phyloP scores from a whole-genome alignment of 768 basidiomycete species.

The Lactifluus echinatus region DNA sequence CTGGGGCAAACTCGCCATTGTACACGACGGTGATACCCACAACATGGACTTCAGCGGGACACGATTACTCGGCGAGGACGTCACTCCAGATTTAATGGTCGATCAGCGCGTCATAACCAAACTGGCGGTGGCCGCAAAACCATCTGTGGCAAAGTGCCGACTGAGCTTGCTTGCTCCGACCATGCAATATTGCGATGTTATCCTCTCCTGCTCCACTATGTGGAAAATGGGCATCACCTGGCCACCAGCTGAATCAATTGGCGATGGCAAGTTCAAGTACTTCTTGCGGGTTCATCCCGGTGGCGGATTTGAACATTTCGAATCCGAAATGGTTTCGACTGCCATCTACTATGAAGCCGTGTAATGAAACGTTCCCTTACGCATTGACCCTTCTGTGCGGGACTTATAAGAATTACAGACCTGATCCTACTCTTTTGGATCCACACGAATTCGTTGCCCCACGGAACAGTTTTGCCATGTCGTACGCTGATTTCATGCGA shows the following conservation, averaged over 20 bases:
- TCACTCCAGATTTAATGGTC: slow-evolving; percentile 59
- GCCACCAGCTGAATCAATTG: slow-evolving; percentile 63
- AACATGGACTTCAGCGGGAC: slow-evolving; percentile 79
- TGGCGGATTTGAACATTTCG: slow-evolving; percentile 81
- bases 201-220: slow-evolving; percentile 56
- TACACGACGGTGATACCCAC: slow-evolving; percentile 70
- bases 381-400: too few species aligned
- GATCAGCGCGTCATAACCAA: slow-evolving; percentile 73
- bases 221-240: slow-evolving; percentile 74
- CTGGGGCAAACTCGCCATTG: slow-evolving; percentile 81
- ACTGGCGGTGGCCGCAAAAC: slow-evolving; percentile 65
- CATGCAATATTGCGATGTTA: slow-evolving; percentile 74
- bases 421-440: slow-evolving; percentile 68
- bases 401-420: slow-evolving; percentile 36
- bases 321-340: slow-evolving; percentile 70
- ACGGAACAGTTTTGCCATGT: slow-evolving; percentile 80
- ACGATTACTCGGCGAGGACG: slow-evolving; percentile 53
- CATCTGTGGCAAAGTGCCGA: slow-evolving; percentile 67
- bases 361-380: slow-evolving; percentile 35
- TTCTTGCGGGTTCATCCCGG: slow-evolving; percentile 79
- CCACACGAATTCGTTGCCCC: slow-evolving; percentile 73
- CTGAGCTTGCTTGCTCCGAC: slow-evolving; percentile 65
- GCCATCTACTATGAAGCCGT: slow-evolving; percentile 80
- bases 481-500: slow-evolving; percentile 68
- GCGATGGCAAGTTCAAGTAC: slow-evolving; percentile 69